These are phyloP conservation scores for Volvariella surrecta DNA, from an alignment of 1,284 basidiomycete species.

Conservation along the genomic window DNA sequence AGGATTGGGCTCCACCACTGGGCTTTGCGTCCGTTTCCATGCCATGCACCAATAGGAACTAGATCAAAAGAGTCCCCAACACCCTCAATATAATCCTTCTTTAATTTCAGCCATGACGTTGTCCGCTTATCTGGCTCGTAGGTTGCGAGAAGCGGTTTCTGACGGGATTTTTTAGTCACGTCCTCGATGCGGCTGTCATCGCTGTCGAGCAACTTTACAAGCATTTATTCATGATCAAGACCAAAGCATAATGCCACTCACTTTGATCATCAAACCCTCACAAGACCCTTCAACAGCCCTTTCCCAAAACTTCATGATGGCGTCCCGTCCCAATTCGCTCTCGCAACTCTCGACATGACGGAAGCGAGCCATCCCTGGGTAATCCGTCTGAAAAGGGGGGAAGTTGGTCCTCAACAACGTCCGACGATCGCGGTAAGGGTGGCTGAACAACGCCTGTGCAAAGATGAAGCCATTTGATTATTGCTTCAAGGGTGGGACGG, in stretches of 20 bases:
- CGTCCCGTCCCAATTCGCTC: conserved; percentile 54
- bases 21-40: conserved; percentile 89
- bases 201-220: conserved; percentile 52
- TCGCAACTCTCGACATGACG: conserved; percentile 75
- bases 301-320: conserved; percentile 74
- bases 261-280: conserved; percentile 94
- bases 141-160: conserved; percentile 76
- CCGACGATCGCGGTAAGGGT: conserved; percentile 70
- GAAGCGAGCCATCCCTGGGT: conserved; percentile 55
- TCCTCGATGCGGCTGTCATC: conserved; percentile 27
- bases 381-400: conserved; percentile 38
- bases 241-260: conserved; percentile 21
- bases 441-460: conserved; percentile 57
- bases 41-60: conserved; percentile 82
- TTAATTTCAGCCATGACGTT: conserved; percentile 77
- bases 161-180: conserved; percentile 29
- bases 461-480: not conserved
- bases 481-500: conserved; percentile 36
- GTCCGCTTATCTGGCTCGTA: conserved; percentile 86
- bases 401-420: conserved; percentile 54
- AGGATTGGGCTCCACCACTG: conserved; percentile 93
- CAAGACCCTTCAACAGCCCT: conserved; percentile 75
- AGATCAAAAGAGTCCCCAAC: conserved; percentile 57
- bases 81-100: conserved; percentile 69
- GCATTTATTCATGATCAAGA: not conserved